Percentiles rank a stretch among this genome's conserved stretches.
These are phyloP conservation scores for Fennellomyces sp. DNA, from an alignment of 371 early-diverging fungal species.

Conservation along the genomic window DNA sequence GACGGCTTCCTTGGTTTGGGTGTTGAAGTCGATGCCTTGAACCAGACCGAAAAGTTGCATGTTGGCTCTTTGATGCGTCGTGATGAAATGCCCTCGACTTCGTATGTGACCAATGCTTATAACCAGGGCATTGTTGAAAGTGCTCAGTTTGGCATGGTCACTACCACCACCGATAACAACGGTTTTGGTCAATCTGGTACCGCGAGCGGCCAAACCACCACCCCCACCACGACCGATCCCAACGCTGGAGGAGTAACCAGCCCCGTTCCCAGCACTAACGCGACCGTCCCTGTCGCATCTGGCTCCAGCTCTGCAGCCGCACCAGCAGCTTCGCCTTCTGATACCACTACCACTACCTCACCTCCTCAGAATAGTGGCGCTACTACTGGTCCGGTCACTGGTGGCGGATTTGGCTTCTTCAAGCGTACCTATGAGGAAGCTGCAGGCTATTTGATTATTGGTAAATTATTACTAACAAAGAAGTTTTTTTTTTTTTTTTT, in stretches of 20 bases:
- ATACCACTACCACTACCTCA: neutral
- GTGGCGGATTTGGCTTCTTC: constrained; percentile 33
- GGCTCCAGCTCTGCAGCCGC: neutral
- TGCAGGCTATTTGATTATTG: constrained; percentile 49
- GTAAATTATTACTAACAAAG: constrained; percentile 16
- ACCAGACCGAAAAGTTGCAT: constrained; percentile 21
- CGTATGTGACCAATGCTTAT: constrained; percentile 44
- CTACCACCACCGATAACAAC: constrained; percentile 9
- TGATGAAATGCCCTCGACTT: constrained; percentile 29
- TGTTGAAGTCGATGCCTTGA: constrained; percentile 36
- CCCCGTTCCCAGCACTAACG: neutral
- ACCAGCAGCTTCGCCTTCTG: neutral
- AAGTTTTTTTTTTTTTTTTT: constrained; percentile 6
- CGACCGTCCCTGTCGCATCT: neutral
- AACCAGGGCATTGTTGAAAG: constrained; percentile 37
- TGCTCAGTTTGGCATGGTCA: constrained; percentile 51
- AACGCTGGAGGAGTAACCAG: too few relatives aligned
- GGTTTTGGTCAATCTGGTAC: constrained; percentile 32
- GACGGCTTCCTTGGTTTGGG: constrained; percentile 57
- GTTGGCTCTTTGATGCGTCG: constrained; percentile 26
- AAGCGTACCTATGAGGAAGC: constrained; percentile 34
- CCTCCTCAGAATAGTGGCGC: neutral
- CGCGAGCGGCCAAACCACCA: neutral
- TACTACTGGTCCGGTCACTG: constrained; percentile 6
- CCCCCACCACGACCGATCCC: neutral